These are phyloP conservation scores for Polytrichum formosum DNA, from an alignment of 225 moss, liverwort and hornwort species.

Conservation along the genomic window DNA sequence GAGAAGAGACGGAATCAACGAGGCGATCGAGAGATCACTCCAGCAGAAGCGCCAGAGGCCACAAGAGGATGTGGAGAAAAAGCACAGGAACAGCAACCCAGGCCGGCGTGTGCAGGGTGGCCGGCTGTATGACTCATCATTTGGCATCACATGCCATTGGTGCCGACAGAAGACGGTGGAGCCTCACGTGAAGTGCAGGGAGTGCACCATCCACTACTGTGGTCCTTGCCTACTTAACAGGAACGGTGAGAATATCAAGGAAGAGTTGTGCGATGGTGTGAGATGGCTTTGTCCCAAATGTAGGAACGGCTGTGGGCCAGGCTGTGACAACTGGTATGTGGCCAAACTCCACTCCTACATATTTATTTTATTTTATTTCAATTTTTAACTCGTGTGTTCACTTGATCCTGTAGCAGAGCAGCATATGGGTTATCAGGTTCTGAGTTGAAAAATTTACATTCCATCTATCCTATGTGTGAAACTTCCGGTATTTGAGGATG, in stretches of 20 bases:
- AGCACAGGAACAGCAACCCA: constrained; percentile 36
- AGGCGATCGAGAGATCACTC: neutral
- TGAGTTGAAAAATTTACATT: too few relatives aligned
- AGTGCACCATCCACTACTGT: constrained; percentile 41
- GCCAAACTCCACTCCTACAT: neutral
- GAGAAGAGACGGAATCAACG: neutral
- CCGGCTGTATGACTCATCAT: constrained; percentile 42
- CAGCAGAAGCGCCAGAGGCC: neutral
- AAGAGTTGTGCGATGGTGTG: constrained; percentile 41
- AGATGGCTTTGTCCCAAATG: constrained; percentile 55
- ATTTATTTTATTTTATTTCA: too few relatives aligned
- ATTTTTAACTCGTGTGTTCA: too few relatives aligned
- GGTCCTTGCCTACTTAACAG: constrained; percentile 41
- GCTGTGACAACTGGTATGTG: constrained; percentile 47
- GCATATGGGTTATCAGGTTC: too few relatives aligned
- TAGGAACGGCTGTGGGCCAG: constrained; percentile 45
- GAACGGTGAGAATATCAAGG: constrained; percentile 38
- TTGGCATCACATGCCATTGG: constrained; percentile 60
- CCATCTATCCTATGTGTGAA: too few relatives aligned
- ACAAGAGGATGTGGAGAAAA: constrained; percentile 10
- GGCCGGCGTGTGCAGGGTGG: constrained; percentile 44
- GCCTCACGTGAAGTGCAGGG: constrained; percentile 46
- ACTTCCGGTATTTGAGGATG: too few relatives aligned
- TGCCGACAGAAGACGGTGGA: constrained; percentile 62
- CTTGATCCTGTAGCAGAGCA: too few relatives aligned